phyloP scores from a whole-genome alignment of 2,329 filamentous ascomycete species.

The Chaetomium sp. region DNA sequence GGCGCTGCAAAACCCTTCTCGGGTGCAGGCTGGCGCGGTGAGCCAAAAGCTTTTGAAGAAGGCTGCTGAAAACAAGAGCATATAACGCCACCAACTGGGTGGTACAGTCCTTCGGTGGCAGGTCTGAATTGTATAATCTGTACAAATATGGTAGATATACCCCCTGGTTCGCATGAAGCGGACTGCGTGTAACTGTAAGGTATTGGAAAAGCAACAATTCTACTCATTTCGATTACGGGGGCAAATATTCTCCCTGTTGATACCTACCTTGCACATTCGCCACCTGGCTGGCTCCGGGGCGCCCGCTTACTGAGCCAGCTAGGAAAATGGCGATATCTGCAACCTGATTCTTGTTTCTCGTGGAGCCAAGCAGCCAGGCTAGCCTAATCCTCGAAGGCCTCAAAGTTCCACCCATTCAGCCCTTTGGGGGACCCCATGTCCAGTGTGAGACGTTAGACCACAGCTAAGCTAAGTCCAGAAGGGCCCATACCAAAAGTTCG shows the following conservation, averaged over 20 bases:
- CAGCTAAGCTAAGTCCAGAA: neutral
- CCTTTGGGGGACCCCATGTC: neutral
- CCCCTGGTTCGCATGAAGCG: slow-evolving; percentile 2
- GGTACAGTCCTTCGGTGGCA: neutral
- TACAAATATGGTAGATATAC: slow-evolving; percentile 8
- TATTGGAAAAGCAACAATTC: slow-evolving; percentile 14
- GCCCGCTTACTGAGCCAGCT: neutral
- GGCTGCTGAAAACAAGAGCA: slow-evolving; percentile 13
- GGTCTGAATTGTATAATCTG: slow-evolving; percentile 1
- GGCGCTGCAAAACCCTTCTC: slow-evolving; percentile 40
- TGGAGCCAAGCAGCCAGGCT: neutral
- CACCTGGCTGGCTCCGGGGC: neutral
- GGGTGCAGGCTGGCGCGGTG: slow-evolving; percentile 7
- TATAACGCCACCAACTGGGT: neutral
- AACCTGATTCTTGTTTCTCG: neutral
- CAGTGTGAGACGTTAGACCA: neutral
- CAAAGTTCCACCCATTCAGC: neutral
- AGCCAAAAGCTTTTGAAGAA: slow-evolving; percentile 27
- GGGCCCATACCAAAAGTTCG: slow-evolving; percentile 1
- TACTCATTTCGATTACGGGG: neutral
- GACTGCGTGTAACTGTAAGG: slow-evolving; percentile 8
- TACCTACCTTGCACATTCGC: neutral
- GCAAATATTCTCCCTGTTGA: neutral
- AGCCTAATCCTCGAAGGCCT: neutral
- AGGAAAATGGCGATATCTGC: neutral